Percentiles rank a stretch among this genome's conserved stretches.
Evolutionary conservation across 2,329 filamentous ascomycete genomes (phyloP).

Genomic region (Penicillium glabrum): DNA sequence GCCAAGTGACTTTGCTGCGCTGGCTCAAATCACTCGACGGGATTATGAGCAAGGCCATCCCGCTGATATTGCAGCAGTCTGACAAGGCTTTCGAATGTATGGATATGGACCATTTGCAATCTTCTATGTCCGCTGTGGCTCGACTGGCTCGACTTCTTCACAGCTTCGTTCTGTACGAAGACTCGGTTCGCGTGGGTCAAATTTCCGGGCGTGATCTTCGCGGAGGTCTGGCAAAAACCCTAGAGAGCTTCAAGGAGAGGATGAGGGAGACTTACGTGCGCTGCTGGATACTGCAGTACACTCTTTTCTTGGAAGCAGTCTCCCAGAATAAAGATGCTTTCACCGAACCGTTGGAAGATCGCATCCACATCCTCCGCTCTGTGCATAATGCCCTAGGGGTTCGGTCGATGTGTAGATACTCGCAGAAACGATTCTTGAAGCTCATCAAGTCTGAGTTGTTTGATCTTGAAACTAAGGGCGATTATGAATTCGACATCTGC

Average conservation of each 20-base stretch:
- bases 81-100: slow-evolving; percentile 75
- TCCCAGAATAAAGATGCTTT: slow-evolving; percentile 66
- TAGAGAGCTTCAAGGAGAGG: slow-evolving; percentile 60
- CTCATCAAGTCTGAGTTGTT: slow-evolving; percentile 85
- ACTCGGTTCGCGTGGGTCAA: slow-evolving; percentile 78
- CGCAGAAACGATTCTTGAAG: slow-evolving; percentile 84
- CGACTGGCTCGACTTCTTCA: slow-evolving; percentile 75
- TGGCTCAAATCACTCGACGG: slow-evolving; percentile 79
- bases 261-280: slow-evolving; percentile 85
- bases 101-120: slow-evolving; percentile 73
- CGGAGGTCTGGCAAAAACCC: slow-evolving; percentile 42
- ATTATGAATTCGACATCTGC: slow-evolving; percentile 81
- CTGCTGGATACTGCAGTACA: slow-evolving; percentile 85
- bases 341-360: slow-evolving; percentile 65
- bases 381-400: slow-evolving; percentile 83
- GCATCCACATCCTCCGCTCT: slow-evolving; percentile 75
- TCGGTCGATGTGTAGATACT: slow-evolving; percentile 79
- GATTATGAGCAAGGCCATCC: slow-evolving; percentile 69
- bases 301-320: slow-evolving; percentile 73
- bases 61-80: slow-evolving; percentile 65
- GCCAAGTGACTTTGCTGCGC: slow-evolving; percentile 70
- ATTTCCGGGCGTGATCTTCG: slow-evolving; percentile 60
- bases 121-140: slow-evolving; percentile 70
- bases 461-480: slow-evolving; percentile 71
- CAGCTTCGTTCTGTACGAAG: slow-evolving; percentile 76